Evolutionary conservation across 192 early-diverging fungal genomes (phyloP).

Genomic region (Backusella parvicylindrica): DNA sequence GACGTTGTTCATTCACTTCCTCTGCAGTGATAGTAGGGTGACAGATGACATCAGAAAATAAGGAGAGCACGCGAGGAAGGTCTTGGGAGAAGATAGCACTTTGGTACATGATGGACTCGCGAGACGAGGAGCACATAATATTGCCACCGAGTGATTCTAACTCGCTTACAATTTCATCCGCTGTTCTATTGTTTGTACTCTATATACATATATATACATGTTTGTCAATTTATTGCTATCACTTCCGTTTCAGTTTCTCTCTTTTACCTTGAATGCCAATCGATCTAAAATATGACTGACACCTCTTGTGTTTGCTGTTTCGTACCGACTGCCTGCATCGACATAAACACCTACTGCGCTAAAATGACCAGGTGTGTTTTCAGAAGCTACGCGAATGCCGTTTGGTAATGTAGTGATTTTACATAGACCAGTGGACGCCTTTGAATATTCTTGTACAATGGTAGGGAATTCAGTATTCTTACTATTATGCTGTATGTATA

Average conservation of each 20-base stretch:
- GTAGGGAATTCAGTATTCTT: conserved; percentile 14
- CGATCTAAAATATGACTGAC: conserved; percentile 87
- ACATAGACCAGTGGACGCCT: conserved; percentile 29
- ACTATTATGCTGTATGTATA: not conserved
- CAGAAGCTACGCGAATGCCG: conserved; percentile 83
- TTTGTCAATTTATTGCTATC: not conserved
- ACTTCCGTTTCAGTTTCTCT: not conserved
- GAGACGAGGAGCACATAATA: conserved; percentile 82
- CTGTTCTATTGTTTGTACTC: conserved; percentile 67
- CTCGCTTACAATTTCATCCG: conserved; percentile 67
- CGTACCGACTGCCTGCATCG: conserved; percentile 87
- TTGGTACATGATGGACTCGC: conserved; percentile 96
- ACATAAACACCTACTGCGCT: conserved; percentile 86
- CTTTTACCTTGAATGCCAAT: conserved; percentile 84
- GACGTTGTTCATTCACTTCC: conserved; percentile 80
- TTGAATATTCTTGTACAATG: conserved; percentile 33
- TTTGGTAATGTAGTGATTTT: conserved; percentile 82
- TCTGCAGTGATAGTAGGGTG: conserved; percentile 67
- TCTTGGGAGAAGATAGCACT: conserved; percentile 87
- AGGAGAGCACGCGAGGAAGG: conserved; percentile 60
- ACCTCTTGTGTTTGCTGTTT: conserved; percentile 65
- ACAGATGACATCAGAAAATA: conserved; percentile 80
- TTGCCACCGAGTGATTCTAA: conserved; percentile 89
- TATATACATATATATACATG: conserved; percentile 14
- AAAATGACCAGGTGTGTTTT: conserved; percentile 86